These are phyloP conservation scores for Phanerodontia chrysosporium DNA, from an alignment of 768 basidiomycete species.

Conservation along the genomic window DNA sequence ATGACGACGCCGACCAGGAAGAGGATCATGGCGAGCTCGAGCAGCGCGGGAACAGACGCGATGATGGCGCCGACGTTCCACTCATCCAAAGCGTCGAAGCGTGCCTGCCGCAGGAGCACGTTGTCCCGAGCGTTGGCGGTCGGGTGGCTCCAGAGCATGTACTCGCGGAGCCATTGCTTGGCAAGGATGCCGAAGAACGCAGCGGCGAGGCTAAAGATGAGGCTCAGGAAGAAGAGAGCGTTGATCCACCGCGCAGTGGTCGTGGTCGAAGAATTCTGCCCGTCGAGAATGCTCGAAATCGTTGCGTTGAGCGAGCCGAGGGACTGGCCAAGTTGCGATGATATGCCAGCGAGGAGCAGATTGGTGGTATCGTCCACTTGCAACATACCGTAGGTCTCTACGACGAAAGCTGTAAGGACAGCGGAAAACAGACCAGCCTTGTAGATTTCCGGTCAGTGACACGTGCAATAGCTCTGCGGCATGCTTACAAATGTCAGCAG, in stretches of 20 bases:
- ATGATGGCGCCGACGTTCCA: background rate
- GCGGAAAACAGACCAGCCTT: slow-evolving; percentile 25
- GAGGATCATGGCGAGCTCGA: background rate
- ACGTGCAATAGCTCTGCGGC: background rate
- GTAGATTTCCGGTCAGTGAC: background rate
- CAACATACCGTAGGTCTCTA: slow-evolving; percentile 12
- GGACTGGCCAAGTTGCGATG: slow-evolving; percentile 8
- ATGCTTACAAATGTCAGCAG: slow-evolving; percentile 1
- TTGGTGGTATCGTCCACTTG: slow-evolving; percentile 4
- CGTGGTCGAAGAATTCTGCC: background rate
- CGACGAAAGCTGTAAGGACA: slow-evolving; percentile 19
- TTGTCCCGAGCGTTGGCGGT: background rate
- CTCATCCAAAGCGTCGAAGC: background rate
- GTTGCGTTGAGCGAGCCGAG: background rate
- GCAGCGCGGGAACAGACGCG: background rate
- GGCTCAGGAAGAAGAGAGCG: background rate
- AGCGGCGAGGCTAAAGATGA: background rate
- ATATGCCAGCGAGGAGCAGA: slow-evolving; percentile 7
- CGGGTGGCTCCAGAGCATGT: background rate
- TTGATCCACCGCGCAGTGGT: background rate
- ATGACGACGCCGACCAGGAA: background rate
- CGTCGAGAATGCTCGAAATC: background rate
- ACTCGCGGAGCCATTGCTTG: background rate
- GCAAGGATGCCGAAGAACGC: slow-evolving; percentile 1
- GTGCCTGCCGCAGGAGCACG: background rate